phyloP scores from a whole-genome alignment of 1,284 basidiomycete species.

The Marasmius sp. region DNA sequence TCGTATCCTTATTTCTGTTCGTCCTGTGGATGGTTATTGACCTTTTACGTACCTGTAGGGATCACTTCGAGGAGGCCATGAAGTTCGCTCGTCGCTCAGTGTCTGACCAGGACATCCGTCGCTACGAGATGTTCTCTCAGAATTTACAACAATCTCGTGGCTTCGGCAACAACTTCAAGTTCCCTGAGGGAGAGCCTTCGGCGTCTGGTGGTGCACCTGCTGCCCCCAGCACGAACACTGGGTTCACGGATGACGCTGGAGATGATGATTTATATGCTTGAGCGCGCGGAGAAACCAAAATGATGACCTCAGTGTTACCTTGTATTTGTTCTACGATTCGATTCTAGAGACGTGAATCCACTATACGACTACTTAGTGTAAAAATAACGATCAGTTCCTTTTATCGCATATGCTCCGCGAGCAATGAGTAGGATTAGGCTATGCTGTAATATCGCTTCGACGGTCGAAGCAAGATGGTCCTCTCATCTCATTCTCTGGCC shows the following conservation, averaged over 20 bases:
- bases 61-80: constrained; percentile 99
- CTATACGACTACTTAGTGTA: too few relatives aligned
- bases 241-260: constrained; percentile 77
- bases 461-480: too few relatives aligned
- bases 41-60: constrained; percentile 37
- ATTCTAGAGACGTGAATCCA: not conserved
- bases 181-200: constrained; percentile 78
- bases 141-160: constrained; percentile 87
- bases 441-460: too few relatives aligned
- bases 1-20: constrained; percentile 19
- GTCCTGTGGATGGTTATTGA: constrained; percentile 3
- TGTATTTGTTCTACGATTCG: not conserved
- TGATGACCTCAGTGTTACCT: not conserved
- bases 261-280: constrained; percentile 90
- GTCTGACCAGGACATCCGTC: constrained; percentile 92
- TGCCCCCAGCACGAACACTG: constrained; percentile 60
- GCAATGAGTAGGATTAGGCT: too few relatives aligned
- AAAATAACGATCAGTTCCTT: too few relatives aligned
- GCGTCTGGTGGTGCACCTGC: constrained; percentile 46
- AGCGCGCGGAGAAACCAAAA: not conserved
- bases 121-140: constrained; percentile 90
- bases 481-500: too few relatives aligned
- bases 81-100: constrained; percentile 90
- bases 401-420: too few relatives aligned
- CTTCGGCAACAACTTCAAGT: constrained; percentile 91